Percentiles rank a stretch among this genome's conserved stretches.
phyloP scores from a whole-genome alignment of 257 asterid genomes.

The Nicotiana tomentosiformis region DNA sequence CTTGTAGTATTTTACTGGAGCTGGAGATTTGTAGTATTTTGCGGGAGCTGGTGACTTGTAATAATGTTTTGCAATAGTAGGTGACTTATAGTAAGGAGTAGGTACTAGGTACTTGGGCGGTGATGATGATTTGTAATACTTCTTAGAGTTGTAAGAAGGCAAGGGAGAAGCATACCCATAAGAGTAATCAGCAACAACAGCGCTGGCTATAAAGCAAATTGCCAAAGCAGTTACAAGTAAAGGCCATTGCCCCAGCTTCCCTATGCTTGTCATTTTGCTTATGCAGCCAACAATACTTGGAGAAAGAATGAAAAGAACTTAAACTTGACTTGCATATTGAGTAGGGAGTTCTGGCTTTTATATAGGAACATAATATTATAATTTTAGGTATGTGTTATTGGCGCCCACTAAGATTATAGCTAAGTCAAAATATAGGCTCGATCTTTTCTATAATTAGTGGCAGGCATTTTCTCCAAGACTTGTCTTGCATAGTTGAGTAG shows the following conservation, averaged over 20 bases:
- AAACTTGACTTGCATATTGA: background rate
- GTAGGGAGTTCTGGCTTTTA: background rate
- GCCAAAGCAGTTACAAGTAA: background rate
- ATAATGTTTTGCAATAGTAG: too few relatives aligned
- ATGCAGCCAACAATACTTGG: background rate
- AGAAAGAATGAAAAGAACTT: background rate
- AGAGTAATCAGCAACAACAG: conserved; percentile 9
- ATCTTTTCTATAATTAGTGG: too few relatives aligned
- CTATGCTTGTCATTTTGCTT: background rate
- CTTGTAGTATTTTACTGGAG: background rate
- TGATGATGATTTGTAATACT: conserved; percentile 5
- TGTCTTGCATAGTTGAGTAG: too few relatives aligned
- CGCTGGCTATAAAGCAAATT: background rate
- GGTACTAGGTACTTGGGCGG: background rate
- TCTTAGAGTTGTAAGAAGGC: background rate
- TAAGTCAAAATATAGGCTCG: too few relatives aligned
- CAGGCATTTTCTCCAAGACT: too few relatives aligned
- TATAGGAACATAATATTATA: background rate
- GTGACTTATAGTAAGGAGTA: background rate
- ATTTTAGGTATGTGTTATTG: too few relatives aligned
- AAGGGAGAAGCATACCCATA: background rate
- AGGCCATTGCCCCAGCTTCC: background rate
- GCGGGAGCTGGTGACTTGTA: background rate
- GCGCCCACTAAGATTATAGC: too few relatives aligned
- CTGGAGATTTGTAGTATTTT: background rate